Conservation (phyloP, 2,329 filamentous ascomycete genomes). For the Exophiala sideris region DNA sequence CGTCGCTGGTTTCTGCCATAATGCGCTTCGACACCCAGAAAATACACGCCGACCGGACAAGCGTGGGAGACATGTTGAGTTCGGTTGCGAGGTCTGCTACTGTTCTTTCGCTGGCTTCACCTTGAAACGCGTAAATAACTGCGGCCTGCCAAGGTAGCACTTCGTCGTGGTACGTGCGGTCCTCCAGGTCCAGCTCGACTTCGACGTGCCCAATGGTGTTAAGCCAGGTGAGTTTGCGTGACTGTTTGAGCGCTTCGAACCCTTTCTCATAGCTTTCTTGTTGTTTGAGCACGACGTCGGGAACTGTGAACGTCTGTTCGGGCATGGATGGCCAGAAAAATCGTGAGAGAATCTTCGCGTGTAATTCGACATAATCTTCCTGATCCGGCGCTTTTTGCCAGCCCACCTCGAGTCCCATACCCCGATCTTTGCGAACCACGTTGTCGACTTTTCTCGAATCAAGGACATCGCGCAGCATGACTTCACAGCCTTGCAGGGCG, state of each 20-base stretch:
- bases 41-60: slow-evolving; percentile 58
- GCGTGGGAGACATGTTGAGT: slow-evolving; percentile 54
- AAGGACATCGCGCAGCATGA: slow-evolving; percentile 92
- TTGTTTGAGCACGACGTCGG: slow-evolving; percentile 47
- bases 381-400: slow-evolving; percentile 23
- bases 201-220: slow-evolving; percentile 75
- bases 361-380: slow-evolving; percentile 47
- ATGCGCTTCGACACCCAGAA: slow-evolving; percentile 63
- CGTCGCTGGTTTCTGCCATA: slow-evolving; percentile 37
- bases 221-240: slow-evolving; percentile 84
- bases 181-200: slow-evolving; percentile 77
- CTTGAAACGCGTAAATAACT: slow-evolving; percentile 79
- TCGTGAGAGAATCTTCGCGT: slow-evolving; percentile 82
- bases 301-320: slow-evolving; percentile 46
- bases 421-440: slow-evolving; percentile 57
- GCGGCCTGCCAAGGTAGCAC: slow-evolving; percentile 81
- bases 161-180: slow-evolving; percentile 67
- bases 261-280: slow-evolving; percentile 69
- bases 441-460: slow-evolving; percentile 75
- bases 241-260: slow-evolving; percentile 76
- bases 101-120: slow-evolving; percentile 35
- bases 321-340: slow-evolving; percentile 89
- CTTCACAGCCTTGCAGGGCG: slow-evolving; percentile 86
- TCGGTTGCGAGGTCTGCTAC: slow-evolving; percentile 45
- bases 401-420: slow-evolving; percentile 14